Percentiles rank a stretch among this genome's conserved stretches.
These are phyloP conservation scores for Vitis rotundifolia DNA, from an alignment of 164 flowering plant species.

Conservation along the genomic window DNA sequence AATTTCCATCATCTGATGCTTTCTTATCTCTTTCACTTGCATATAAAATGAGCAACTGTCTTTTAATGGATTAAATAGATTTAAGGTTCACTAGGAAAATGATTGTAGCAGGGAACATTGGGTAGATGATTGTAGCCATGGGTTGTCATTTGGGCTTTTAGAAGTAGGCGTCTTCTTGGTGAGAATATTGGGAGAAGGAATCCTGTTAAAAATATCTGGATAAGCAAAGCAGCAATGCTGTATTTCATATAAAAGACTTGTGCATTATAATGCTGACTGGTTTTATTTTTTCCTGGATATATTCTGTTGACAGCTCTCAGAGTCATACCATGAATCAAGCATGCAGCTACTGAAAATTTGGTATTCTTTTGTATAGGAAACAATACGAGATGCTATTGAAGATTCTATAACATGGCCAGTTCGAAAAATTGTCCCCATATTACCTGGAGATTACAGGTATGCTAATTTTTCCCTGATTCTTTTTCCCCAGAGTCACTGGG, in stretches of 20 bases:
- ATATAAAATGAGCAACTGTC: not conserved
- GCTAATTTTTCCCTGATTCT: not conserved
- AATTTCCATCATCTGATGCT: slow-evolving; percentile 2
- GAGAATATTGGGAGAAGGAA: not conserved
- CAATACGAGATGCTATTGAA: slow-evolving; percentile 93
- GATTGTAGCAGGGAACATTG: too few relatives aligned
- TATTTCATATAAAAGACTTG: too few relatives aligned
- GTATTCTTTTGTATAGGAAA: slow-evolving; percentile 42
- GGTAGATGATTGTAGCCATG: not conserved
- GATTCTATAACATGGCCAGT: slow-evolving; percentile 97
- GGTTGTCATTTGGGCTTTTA: not conserved
- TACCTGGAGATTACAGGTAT: slow-evolving; percentile 98
- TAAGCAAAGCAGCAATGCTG: too few relatives aligned
- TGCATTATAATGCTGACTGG: too few relatives aligned
- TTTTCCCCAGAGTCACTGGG: too few relatives aligned
- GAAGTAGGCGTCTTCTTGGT: not conserved
- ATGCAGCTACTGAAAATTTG: not conserved
- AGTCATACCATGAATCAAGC: not conserved
- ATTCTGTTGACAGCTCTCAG: not conserved
- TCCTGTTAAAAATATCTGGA: not conserved
- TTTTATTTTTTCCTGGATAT: too few relatives aligned
- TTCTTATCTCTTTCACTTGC: too few relatives aligned
- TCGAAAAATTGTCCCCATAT: slow-evolving; percentile 77
- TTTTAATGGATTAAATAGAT: too few relatives aligned
- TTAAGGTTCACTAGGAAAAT: too few relatives aligned